Conservation (phyloP, 139 green algal species). For the Tetradesmus lagerheimii region DNA sequence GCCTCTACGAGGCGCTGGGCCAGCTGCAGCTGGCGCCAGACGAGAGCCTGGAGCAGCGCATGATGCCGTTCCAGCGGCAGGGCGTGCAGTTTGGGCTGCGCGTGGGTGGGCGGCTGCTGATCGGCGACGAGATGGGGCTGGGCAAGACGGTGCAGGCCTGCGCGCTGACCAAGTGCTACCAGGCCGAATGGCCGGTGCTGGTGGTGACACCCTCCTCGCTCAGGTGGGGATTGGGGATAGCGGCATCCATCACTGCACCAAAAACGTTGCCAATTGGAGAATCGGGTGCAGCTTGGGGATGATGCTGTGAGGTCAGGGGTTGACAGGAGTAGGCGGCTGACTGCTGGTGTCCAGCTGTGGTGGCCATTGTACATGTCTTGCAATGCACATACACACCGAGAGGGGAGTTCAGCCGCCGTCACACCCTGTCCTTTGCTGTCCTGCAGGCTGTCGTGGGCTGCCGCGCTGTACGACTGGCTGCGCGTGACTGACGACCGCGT, state of each 20-base stretch:
- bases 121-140: constrained; percentile 77
- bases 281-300: no score
- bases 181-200: constrained; percentile 85
- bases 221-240: no score
- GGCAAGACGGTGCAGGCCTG: constrained; percentile 88
- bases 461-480: constrained; percentile 78
- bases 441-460: constrained; percentile 69
- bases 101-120: constrained; percentile 77
- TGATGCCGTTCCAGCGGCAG: constrained; percentile 76
- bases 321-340: no score
- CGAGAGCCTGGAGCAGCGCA: constrained; percentile 54
- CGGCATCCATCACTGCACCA: no score
- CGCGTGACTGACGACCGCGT: constrained; percentile 60
- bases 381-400: no score
- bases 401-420: no score
- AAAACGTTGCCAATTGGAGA: no score
- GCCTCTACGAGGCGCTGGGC: constrained; percentile 48
- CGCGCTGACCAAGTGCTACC: constrained; percentile 75
- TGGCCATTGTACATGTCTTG: no score
- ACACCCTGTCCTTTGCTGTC: background rate
- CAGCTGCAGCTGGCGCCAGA: constrained; percentile 10
- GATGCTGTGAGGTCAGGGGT: no score
- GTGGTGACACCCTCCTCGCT: constrained; percentile 86
- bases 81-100: constrained; percentile 83
- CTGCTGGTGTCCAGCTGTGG: no score